Percentiles rank a stretch among this genome's conserved stretches.
Evolutionary conservation across 73 alveolate genomes (phyloP).

Genomic region (Paramecium bursaria): DNA sequence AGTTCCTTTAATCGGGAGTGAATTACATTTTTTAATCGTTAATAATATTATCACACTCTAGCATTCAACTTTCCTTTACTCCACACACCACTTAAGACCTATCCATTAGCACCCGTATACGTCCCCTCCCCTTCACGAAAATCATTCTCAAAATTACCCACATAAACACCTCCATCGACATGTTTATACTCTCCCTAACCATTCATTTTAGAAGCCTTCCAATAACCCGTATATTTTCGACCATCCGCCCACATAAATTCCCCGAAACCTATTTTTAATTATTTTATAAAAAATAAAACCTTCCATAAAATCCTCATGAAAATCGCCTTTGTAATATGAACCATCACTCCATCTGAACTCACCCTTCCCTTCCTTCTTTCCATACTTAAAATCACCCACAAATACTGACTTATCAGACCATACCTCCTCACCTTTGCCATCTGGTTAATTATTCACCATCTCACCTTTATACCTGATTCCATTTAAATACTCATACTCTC

Average conservation of each 20-base stretch:
- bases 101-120: no score
- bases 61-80: no score
- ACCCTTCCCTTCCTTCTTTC: conserved; percentile 33
- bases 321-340: conserved; percentile 31
- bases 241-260: conserved; percentile 62
- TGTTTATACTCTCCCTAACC: no score
- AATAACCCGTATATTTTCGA: no score
- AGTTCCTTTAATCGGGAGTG: conserved; percentile 51
- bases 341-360: conserved; percentile 32
- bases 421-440: conserved; percentile 53
- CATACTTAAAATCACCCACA: background rate
- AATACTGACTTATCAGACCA: conserved; percentile 15
- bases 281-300: no score
- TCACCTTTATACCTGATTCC: conserved; percentile 37
- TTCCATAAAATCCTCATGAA: background rate
- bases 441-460: conserved; percentile 15
- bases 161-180: no score
- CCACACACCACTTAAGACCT: no score
- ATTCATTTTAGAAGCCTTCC: no score
- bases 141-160: no score
- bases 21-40: conserved; percentile 63
- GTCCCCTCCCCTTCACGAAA: no score
- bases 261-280: no score
- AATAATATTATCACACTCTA: conserved; percentile 20
- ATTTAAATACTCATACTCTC: background rate